These are phyloP conservation scores for Metarhizium humberi DNA, from an alignment of 2,329 filamentous ascomycete genomes.

Conservation along the genomic window DNA sequence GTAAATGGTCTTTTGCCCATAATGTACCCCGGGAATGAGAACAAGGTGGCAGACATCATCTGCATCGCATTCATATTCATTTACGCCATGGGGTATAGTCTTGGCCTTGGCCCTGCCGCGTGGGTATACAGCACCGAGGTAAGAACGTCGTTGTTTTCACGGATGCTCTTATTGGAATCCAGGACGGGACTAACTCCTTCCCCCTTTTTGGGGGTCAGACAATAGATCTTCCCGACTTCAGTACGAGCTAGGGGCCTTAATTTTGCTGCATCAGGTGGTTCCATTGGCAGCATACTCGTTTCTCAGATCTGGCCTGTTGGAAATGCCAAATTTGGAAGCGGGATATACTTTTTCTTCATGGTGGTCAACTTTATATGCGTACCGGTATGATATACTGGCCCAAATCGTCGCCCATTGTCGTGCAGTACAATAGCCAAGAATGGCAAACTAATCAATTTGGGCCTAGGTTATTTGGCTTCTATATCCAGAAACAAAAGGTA, in stretches of 20 bases:
- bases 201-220: neutral
- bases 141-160: constrained; percentile 1
- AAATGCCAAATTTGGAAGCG: constrained; percentile 37
- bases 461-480: constrained; percentile 28
- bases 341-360: constrained; percentile 51
- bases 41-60: constrained; percentile 35
- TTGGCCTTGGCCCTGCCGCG: constrained; percentile 46
- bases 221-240: constrained; percentile 44
- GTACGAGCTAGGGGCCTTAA: constrained; percentile 48
- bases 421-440: neutral
- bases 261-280: constrained; percentile 42
- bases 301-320: constrained; percentile 48
- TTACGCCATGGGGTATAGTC: constrained; percentile 47
- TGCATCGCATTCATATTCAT: constrained; percentile 49
- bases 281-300: constrained; percentile 45
- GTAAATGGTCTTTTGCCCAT: constrained; percentile 45
- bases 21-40: constrained; percentile 39
- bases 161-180: neutral
- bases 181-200: neutral
- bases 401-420: no score
- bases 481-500: constrained; percentile 36
- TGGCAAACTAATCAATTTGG: neutral
- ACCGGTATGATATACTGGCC: constrained; percentile 5
- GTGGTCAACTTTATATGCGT: constrained; percentile 8
- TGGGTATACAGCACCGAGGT: constrained; percentile 54